These are phyloP conservation scores for Leptoxyphium fumago DNA, from an alignment of 2,329 filamentous ascomycete species.

Conservation along the genomic window DNA sequence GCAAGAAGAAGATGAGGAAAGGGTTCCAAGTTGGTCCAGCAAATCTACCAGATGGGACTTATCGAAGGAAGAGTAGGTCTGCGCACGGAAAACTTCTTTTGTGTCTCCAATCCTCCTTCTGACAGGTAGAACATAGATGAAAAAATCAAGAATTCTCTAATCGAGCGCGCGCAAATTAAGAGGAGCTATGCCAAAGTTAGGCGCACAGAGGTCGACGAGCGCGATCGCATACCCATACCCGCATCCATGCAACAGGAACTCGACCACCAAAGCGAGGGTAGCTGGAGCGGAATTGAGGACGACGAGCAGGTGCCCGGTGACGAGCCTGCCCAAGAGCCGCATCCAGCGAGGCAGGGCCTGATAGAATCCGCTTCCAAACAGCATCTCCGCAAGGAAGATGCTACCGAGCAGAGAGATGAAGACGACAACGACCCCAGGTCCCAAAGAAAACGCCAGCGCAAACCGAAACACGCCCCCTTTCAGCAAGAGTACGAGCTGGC, in stretches of 20 bases:
- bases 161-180: constrained; percentile 84
- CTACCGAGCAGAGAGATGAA: background rate
- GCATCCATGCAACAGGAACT: constrained; percentile 13
- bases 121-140: constrained; percentile 40
- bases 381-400: background rate
- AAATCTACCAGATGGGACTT: constrained; percentile 79
- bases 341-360: constrained; percentile 20
- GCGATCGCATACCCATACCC: constrained; percentile 15
- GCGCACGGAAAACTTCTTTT: background rate
- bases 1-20: constrained; percentile 39
- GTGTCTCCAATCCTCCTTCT: background rate
- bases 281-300: background rate
- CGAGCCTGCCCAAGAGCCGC: constrained; percentile 32
- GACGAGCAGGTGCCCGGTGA: constrained; percentile 9
- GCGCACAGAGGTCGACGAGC: constrained; percentile 30
- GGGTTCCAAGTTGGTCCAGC: constrained; percentile 79
- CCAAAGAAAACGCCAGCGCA: constrained; percentile 14
- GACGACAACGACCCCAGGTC: constrained; percentile 2
- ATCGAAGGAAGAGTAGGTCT: constrained; percentile 57
- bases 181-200: constrained; percentile 86
- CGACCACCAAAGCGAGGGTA: constrained; percentile 1
- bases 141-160: constrained; percentile 79
- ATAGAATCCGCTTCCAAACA: constrained; percentile 17
- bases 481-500: constrained; percentile 31
- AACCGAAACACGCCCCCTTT: constrained; percentile 30